Evolutionary conservation across 1,284 basidiomycete species (phyloP).

Genomic region (Prillingera fragicola): DNA sequence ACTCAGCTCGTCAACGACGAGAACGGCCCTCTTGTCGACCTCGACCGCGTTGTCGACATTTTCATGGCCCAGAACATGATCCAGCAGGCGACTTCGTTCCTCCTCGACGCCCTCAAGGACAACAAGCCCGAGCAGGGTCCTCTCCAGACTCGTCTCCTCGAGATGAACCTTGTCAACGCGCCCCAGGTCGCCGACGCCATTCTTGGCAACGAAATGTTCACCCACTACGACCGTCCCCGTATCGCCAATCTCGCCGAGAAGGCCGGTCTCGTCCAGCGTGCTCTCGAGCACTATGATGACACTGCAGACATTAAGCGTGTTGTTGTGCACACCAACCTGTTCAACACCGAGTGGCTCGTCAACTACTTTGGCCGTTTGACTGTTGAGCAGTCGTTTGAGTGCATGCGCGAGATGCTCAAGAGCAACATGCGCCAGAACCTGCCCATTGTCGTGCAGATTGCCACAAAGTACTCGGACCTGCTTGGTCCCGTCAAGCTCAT

Average conservation of each 20-base stretch:
- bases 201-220: conserved; percentile 98
- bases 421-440: conserved; percentile 98
- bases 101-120: conserved; percentile 97
- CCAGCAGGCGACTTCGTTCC: conserved; percentile 96
- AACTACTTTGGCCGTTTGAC: conserved; percentile 96
- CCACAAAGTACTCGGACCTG: conserved; percentile 98
- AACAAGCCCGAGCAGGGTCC: conserved; percentile 97
- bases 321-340: conserved; percentile 84
- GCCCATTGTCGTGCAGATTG: conserved; percentile 94
- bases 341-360: conserved; percentile 90
- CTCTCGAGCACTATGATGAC: conserved; percentile 97
- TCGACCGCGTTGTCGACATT: conserved; percentile 94
- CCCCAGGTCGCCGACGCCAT: conserved; percentile 99
- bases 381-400: conserved; percentile 96
- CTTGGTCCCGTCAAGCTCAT: conserved; percentile 95
- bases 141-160: conserved; percentile 90
- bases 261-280: conserved; percentile 90
- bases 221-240: conserved; percentile 91
- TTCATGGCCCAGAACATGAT: conserved; percentile 99
- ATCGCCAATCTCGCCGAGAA: conserved; percentile 99
- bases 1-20: conserved; percentile 94
- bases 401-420: conserved; percentile 94
- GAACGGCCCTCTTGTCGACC: conserved; percentile 82
- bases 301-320: conserved; percentile 96
- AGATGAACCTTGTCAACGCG: conserved; percentile 97